Percentiles rank a stretch among this genome's conserved stretches.
Conservation (phyloP, 2,329 filamentous ascomycete species). For the Colletotrichum navitas region DNA sequence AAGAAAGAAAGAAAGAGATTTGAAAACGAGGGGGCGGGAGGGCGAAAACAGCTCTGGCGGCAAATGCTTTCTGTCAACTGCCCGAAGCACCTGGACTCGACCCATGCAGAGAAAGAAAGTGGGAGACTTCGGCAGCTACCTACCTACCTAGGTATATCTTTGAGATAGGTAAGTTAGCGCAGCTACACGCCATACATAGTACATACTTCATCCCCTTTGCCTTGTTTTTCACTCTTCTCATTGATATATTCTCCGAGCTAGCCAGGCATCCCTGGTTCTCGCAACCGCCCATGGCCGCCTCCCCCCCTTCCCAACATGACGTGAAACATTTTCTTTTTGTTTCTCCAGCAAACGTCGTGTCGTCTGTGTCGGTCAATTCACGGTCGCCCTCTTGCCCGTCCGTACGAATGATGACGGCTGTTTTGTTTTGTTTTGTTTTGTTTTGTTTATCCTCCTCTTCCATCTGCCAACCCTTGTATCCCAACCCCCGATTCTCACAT, state of each 20-base stretch:
- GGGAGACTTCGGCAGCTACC: neutral
- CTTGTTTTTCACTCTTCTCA: neutral
- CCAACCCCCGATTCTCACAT: neutral
- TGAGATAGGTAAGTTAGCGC: no score
- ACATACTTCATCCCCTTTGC: no score
- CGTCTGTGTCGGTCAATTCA: neutral
- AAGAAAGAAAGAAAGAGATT: neutral
- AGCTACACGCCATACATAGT: no score
- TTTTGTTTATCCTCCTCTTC: neutral
- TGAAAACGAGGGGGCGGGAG: neutral
- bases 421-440: constrained; percentile 24
- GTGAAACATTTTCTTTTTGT: constrained; percentile 31
- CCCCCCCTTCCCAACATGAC: constrained; percentile 26
- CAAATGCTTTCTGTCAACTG: neutral
- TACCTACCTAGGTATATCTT: neutral
- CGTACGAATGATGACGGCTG: neutral
- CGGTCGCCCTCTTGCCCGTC: neutral
- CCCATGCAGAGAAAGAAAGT: neutral
- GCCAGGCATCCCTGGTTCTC: constrained; percentile 29
- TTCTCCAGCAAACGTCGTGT: constrained; percentile 26
- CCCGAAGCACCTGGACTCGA: constrained; percentile 12
- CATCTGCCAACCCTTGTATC: neutral
- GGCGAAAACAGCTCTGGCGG: constrained; percentile 6
- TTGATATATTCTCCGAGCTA: neutral
- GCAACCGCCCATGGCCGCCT: constrained; percentile 18